Conservation (phyloP, 2,329 filamentous ascomycete genomes). For the Pezicula neosporulosa region DNA sequence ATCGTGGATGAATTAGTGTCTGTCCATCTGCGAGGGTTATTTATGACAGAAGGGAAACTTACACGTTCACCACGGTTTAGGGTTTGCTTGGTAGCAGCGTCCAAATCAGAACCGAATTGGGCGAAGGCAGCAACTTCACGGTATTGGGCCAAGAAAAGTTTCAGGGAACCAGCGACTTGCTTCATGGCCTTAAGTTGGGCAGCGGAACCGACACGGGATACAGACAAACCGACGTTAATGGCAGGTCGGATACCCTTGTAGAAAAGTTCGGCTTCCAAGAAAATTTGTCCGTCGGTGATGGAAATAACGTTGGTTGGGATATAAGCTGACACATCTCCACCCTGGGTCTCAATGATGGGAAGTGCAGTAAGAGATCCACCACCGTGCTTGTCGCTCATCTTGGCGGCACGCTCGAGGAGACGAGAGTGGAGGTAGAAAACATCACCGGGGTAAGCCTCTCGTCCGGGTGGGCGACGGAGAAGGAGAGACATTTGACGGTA, state of each 20-base stretch:
- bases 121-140: slow-evolving; percentile 99
- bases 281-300: slow-evolving; percentile 99
- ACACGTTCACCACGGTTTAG: slow-evolving; percentile 97
- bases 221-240: slow-evolving; percentile 99
- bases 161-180: slow-evolving; percentile 98
- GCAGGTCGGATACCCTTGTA: slow-evolving; percentile 99
- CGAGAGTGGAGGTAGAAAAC: slow-evolving; percentile 99
- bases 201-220: slow-evolving; percentile 99
- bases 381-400: slow-evolving; percentile 95
- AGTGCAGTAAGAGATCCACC: slow-evolving; percentile 96
- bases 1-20: slow-evolving; percentile 23
- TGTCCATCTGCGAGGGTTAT: slow-evolving; percentile 1
- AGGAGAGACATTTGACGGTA: slow-evolving; percentile 99
- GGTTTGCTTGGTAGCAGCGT: slow-evolving; percentile 98
- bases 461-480: slow-evolving; percentile 94
- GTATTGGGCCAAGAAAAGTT: slow-evolving; percentile 99
- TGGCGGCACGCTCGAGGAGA: slow-evolving; percentile 98
- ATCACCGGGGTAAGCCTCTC: slow-evolving; percentile 99
- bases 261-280: slow-evolving; percentile 98
- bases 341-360: slow-evolving; percentile 98
- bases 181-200: slow-evolving; percentile 99
- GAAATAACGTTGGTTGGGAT: slow-evolving; percentile 99
- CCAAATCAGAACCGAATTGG: slow-evolving; percentile 99
- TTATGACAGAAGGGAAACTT: slow-evolving; percentile 37
- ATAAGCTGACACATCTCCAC: slow-evolving; percentile 99